Percentiles rank a stretch among this genome's conserved stretches.
Conservation (phyloP, 2,329 filamentous ascomycete species). For the Sordariomycetes sp. region DNA sequence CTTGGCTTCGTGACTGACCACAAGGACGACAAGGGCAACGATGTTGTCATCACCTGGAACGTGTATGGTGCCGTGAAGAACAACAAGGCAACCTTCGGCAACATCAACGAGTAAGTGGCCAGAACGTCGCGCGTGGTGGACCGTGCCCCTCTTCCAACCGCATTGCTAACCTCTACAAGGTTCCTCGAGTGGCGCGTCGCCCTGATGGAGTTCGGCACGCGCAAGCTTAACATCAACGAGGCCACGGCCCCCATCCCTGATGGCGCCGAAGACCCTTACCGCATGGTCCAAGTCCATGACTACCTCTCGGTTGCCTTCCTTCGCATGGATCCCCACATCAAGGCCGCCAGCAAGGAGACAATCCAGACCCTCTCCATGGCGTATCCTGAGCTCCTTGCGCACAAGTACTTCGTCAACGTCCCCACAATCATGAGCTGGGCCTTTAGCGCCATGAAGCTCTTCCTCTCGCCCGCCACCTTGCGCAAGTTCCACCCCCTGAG, state of each 20-base stretch:
- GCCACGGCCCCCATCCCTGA: conserved; percentile 62
- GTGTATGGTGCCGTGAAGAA: conserved; percentile 81
- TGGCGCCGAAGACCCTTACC: conserved; percentile 68
- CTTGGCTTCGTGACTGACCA: conserved; percentile 75
- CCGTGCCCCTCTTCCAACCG: neutral
- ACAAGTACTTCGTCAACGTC: conserved; percentile 96
- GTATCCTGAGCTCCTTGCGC: conserved; percentile 71
- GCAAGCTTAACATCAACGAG: conserved; percentile 55
- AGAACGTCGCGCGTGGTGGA: neutral
- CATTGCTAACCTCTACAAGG: conserved; percentile 15
- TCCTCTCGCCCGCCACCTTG: conserved; percentile 59
- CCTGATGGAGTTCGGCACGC: conserved; percentile 77
- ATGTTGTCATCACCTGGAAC: conserved; percentile 74
- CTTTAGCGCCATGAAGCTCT: conserved; percentile 61
- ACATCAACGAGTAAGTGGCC: conserved; percentile 63
- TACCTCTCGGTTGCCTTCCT: conserved; percentile 83
- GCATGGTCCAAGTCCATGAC: conserved; percentile 88
- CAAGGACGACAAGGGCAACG: conserved; percentile 36
- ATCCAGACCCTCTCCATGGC: conserved; percentile 70
- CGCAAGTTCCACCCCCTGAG: conserved; percentile 70
- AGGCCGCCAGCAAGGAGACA: conserved; percentile 63
- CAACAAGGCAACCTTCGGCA: conserved; percentile 70
- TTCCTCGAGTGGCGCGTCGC: conserved; percentile 85
- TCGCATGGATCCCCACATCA: conserved; percentile 64
- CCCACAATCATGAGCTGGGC: conserved; percentile 85